These are phyloP conservation scores for Apiospora malaysiana DNA, from an alignment of 2,329 filamentous ascomycete genomes.

Conservation along the genomic window DNA sequence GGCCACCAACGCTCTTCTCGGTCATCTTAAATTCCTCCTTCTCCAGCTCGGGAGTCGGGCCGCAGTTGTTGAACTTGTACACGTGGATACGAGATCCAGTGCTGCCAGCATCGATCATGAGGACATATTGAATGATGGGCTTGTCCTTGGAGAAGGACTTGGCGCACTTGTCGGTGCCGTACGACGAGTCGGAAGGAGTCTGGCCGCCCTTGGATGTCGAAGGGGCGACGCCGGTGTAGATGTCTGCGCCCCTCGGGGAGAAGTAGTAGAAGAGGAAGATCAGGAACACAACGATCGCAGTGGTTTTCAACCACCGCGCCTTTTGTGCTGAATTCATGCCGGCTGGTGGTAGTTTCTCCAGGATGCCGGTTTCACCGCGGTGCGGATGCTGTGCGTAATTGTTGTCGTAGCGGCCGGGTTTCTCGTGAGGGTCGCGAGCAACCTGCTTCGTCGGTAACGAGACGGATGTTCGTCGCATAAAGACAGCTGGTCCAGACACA, in stretches of 20 bases:
- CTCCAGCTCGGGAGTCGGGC: slow-evolving; percentile 91
- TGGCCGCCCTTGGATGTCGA: slow-evolving; percentile 50
- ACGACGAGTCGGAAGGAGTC: slow-evolving; percentile 62
- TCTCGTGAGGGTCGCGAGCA: slow-evolving; percentile 68
- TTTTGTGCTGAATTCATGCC: slow-evolving; percentile 70
- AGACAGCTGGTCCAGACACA: slow-evolving; percentile 29
- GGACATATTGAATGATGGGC: slow-evolving; percentile 93
- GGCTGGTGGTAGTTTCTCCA: slow-evolving; percentile 62
- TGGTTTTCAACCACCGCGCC: slow-evolving; percentile 70
- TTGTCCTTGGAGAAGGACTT: slow-evolving; percentile 86
- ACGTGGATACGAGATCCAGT: slow-evolving; percentile 98
- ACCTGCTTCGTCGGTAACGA: slow-evolving; percentile 67
- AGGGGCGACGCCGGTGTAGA: slow-evolving; percentile 54
- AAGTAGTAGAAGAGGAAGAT: slow-evolving; percentile 69
- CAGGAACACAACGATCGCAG: slow-evolving; percentile 64
- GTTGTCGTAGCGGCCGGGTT: slow-evolving; percentile 64
- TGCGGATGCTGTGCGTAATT: slow-evolving; percentile 31
- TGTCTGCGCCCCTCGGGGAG: slow-evolving; percentile 62
- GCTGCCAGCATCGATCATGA: slow-evolving; percentile 98
- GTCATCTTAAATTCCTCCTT: slow-evolving; percentile 94
- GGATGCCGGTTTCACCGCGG: slow-evolving; percentile 52
- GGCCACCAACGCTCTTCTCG: slow-evolving; percentile 78
- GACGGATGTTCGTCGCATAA: slow-evolving; percentile 70
- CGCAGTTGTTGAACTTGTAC: slow-evolving; percentile 99
- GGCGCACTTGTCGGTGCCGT: slow-evolving; percentile 76